Base-by-base conservation (phyloP, 2,329 filamentous ascomycete genomes). In the Magnaporthiopsis poae region DNA sequence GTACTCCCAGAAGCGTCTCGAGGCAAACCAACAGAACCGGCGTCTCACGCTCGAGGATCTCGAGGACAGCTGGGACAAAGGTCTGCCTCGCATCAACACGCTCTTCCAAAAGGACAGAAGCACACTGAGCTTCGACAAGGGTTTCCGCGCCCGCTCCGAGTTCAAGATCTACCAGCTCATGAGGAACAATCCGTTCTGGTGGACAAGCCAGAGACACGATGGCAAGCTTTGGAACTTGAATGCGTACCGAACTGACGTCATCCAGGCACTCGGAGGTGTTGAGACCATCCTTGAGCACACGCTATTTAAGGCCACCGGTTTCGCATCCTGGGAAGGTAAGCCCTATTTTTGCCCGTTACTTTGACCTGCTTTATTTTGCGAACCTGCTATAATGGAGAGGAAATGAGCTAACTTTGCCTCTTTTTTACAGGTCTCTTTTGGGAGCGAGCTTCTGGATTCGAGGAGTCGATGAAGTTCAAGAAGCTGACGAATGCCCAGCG, bases 111-210 rank as follows among this genome's bases (percentile, higher is more conserved):
- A 99, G 77, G 95, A 99, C 72, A 86, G 95, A 73, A 97, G 92
- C 76, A 99, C 95, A 0, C 84, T 99, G 69, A 96, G 92, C 74
- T 99, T 99, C 74, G 95, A 99, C 81, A 99, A 99, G 80, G 95
- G 95, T 66, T 99, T 98, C 88, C 89, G 95, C 71, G 88, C 93
- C 18, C 86, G 95, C 66, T 92, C 94, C 13, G 95, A 99, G 76
- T 99, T 99, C 82, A 99, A 99, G 82, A 88, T 95, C 36, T 99
- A 98, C 75, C 94, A 98, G 77, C 83, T 98, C 68, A 98, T 99
- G 94, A 97, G 96, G 86, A 96, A 90, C 79, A 97, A 98, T 75
- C 95, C 95, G 0, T 98, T 98, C 83, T 97, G 93, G 92, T 99
- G 95, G 95, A 99, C 95, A 4, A 96, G 91, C 73, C 94, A 98